Conservation (phyloP, 345 rosid species). For the Streptanthus diversifolius region DNA sequence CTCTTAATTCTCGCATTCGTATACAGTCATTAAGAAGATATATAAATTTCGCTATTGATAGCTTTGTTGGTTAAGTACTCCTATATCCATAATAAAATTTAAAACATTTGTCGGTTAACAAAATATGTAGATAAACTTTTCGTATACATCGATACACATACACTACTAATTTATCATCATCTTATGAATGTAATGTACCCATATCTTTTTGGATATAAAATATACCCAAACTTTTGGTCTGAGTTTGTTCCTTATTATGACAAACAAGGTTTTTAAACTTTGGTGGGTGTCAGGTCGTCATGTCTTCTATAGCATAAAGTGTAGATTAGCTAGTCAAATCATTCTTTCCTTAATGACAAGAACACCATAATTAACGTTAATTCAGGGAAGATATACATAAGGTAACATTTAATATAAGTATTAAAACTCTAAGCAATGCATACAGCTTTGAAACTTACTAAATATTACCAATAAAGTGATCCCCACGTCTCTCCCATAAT, state of each 20-base stretch:
- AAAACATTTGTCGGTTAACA: not conserved
- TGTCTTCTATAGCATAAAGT: not conserved
- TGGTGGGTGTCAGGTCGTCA: conserved; percentile 11
- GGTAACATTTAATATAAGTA: conserved; percentile 5
- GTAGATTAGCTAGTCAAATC: not conserved
- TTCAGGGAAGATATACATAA: not conserved
- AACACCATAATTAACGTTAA: conserved; percentile 5
- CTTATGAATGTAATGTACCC: not conserved
- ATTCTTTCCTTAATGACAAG: not conserved
- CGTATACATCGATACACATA: not conserved
- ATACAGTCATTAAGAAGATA: not conserved
- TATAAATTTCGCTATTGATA: not conserved
- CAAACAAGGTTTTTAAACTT: not conserved
- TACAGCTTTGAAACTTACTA: not conserved
- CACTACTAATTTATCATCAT: not conserved
- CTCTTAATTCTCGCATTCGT: not conserved
- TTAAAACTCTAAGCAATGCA: not conserved
- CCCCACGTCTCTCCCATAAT: conserved; percentile 20
- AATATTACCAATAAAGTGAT: conserved; percentile 15
- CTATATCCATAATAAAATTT: not conserved
- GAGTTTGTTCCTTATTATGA: not conserved
- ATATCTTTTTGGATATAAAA: conserved; percentile 1
- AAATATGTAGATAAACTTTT: not conserved
- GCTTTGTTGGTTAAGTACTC: not conserved
- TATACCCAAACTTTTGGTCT: not conserved